Base-by-base conservation (phyloP, 2,329 filamentous ascomycete species). In the Phialemonium atrogriseum region DNA sequence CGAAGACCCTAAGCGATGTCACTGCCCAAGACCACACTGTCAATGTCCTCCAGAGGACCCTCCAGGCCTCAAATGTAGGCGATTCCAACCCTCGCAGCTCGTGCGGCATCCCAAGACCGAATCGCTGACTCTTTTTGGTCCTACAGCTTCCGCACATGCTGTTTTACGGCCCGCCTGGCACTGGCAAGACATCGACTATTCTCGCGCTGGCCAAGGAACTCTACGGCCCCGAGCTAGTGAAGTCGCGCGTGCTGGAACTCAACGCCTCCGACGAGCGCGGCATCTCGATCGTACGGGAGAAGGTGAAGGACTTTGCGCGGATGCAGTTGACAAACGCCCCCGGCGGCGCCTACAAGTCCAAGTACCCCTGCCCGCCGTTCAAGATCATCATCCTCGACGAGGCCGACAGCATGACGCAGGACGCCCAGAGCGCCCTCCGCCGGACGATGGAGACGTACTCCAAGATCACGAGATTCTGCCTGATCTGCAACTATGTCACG, bases 321-420 rank as follows among this genome's bases (percentile, higher is more conserved):
- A 89, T 93, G 69, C 89, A 95, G 57, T 75, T 96, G 40, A 88
- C 84, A 18, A 86, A 93, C 43, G 79, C 84, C 3, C 78, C 85
- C 1, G 60, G 79, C 40, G 64, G 78, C 46, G n/a, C n/a, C n/a
- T 73, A 84, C 63, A 66, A 76, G 59, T 59, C 68, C 37, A 62
- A 80, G 51, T 95, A 94, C 50, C 88, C 91, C 1, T 96, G 89
- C 54, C 91, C 91, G 14, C 91, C 91, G 1, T 98, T 95, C 68
- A 99, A 98, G 65, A 94, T 99, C 54, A 89, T 98, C 52, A 86
- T 99, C 39, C 77, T 99, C 37, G 91, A 98, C 59, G 91, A 98
- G 64, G 91, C 91, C 45, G 91, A 99, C 56, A 91, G 83, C 45
- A 96, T 99, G 89, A 98, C 91, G 23, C 89, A 96, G 58, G 93